Conservation (phyloP, 805 yeast species). For the Candida saitoana region DNA sequence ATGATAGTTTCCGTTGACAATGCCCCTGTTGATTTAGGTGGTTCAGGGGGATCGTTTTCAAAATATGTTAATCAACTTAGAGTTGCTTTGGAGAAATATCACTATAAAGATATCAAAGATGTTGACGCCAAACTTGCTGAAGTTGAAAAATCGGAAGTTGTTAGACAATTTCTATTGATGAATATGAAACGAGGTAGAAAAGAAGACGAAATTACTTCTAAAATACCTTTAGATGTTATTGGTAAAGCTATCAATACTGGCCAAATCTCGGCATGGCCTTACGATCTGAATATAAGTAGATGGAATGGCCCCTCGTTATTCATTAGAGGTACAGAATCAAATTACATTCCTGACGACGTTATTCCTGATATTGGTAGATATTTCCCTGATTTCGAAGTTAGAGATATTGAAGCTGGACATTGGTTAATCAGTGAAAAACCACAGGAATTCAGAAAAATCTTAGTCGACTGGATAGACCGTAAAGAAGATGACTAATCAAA, state of each 20-base stretch:
- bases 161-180: constrained; percentile 75
- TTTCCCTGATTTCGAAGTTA: constrained; percentile 73
- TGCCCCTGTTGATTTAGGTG: constrained; percentile 69
- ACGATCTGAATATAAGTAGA: constrained; percentile 46
- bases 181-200: constrained; percentile 50
- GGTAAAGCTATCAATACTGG: constrained; percentile 63
- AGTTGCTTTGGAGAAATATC: constrained; percentile 47
- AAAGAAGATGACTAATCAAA: constrained; percentile 31
- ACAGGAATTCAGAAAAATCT: constrained; percentile 58
- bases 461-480: constrained; percentile 59
- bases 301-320: constrained; percentile 73
- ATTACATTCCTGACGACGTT: constrained; percentile 79
- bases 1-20: constrained; percentile 80
- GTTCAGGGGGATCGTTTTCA: constrained; percentile 55
- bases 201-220: constrained; percentile 41
- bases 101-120: constrained; percentile 52
- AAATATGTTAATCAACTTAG: constrained; percentile 62
- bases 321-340: constrained; percentile 71
- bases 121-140: constrained; percentile 61
- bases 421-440: constrained; percentile 93
- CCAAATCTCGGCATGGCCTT: constrained; percentile 74
- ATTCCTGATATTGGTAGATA: constrained; percentile 67
- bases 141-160: constrained; percentile 55
- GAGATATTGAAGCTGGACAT: constrained; percentile 82
- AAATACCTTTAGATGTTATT: constrained; percentile 70